Evolutionary conservation across 305 asterid genomes (phyloP).

Genomic region (Solanum aculeatissimum): DNA sequence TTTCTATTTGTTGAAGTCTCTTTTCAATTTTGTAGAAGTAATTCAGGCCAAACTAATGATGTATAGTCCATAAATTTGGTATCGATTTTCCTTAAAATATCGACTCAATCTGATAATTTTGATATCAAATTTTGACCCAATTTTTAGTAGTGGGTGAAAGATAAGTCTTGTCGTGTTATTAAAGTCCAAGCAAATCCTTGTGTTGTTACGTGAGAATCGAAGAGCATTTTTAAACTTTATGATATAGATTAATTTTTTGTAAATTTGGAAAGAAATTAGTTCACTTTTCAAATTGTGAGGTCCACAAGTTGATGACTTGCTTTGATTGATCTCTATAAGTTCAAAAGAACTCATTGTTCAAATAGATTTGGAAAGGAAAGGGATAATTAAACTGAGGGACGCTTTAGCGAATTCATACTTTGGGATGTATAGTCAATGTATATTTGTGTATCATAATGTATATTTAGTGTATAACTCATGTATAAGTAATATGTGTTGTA

Average conservation of each 20-base stretch:
- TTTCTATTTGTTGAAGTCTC: too few species aligned
- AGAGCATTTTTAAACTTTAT: background rate
- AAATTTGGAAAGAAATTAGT: background rate
- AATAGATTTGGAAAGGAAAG: background rate
- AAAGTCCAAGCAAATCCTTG: background rate
- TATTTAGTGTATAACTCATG: too few species aligned
- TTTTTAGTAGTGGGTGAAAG: background rate
- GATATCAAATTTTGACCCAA: background rate
- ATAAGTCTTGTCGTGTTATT: background rate
- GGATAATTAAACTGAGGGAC: too few species aligned
- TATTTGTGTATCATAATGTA: too few species aligned
- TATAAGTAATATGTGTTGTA: too few species aligned
- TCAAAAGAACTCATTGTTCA: background rate
- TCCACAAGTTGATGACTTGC: background rate
- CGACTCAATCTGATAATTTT: background rate
- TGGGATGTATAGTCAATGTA: too few species aligned
- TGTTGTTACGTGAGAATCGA: background rate
- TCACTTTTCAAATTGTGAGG: background rate
- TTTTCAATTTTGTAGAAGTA: too few species aligned
- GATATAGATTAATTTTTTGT: background rate
- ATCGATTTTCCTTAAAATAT: background rate
- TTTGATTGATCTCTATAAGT: background rate
- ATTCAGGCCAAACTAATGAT: too few species aligned
- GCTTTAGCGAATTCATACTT: too few species aligned
- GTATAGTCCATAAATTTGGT: too few species aligned